Evolutionary conservation across 108 stramenopile genomes (phyloP), one percentile per base, ranked within the genome.

Genomic region (Mediolabrus comicus): DNA sequence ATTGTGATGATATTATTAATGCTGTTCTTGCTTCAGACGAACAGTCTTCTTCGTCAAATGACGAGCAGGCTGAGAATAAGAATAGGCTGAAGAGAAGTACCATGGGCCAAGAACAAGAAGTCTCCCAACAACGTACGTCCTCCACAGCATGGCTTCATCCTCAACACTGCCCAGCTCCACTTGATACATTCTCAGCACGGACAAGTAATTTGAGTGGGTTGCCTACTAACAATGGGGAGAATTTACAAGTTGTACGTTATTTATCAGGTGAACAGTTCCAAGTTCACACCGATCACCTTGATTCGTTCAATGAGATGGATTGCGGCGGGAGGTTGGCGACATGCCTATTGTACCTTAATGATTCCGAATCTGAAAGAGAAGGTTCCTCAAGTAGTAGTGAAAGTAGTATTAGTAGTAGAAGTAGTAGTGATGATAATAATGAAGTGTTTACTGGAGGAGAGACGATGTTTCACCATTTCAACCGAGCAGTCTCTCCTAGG

Each of bases 191-290:
- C 29, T 69, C 78, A 13, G 65, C 59, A 51, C 41, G 67, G 27
- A 46, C 60, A 2, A 63, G 74, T n/a, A 53, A 35, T 16, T 39
- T 83, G 1, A 43, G 58, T 17, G 74, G 82, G 17, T 25, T 83
- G 13, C 82, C 82, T 0, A 39, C 75, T n/a, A 43, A 11, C 2
- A 58, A 75, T 53, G 53, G 67, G 73, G 82, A 83, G 62, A 83
- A 83, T 71, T 57, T 83, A 58, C 82, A 83, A 71, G 78, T 83
- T n/a, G 73, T 79, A 34, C 41, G 79, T 31, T 83, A 83, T 41
- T 12, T 60, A 14, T 53, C 68, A 3, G 79, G 79, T 26, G 68
- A 83, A 63, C 65, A 79, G 26, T 83, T 83, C 71, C 55, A 59
- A 30, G 43, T 83, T 17, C 82, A 83, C 51, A 83, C 82, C 1